These are phyloP conservation scores for Bretziella fagacearum DNA, from an alignment of 2,329 filamentous ascomycete genomes.

Conservation along the genomic window DNA sequence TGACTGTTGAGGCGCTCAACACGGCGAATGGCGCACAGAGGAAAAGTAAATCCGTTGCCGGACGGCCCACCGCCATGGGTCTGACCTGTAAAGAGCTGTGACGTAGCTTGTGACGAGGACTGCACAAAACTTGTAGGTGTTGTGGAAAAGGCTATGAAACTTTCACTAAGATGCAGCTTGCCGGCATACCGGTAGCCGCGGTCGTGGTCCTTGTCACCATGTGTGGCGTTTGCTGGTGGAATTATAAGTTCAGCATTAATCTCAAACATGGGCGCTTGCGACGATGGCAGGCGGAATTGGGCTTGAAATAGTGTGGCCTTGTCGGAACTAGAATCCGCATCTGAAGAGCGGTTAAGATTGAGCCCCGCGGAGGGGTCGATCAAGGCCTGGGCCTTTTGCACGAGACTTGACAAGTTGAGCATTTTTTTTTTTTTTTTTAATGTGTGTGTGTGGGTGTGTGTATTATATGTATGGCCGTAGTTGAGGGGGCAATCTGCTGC, in stretches of 20 bases:
- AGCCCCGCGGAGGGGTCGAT: slow-evolving; percentile 62
- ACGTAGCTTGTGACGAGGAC: slow-evolving; percentile 61
- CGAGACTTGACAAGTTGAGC: slow-evolving; percentile 57
- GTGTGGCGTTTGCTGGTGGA: slow-evolving; percentile 46
- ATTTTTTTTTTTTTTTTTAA: too few relatives aligned
- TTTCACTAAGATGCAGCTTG: slow-evolving; percentile 83
- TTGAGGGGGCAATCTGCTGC: too few relatives aligned
- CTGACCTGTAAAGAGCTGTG: slow-evolving; percentile 75
- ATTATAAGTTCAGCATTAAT: slow-evolving; percentile 93
- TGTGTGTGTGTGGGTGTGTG: too few relatives aligned
- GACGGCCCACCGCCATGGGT: slow-evolving; percentile 84
- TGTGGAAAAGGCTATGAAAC: slow-evolving; percentile 92
- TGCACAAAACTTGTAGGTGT: slow-evolving; percentile 74
- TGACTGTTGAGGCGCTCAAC: slow-evolving; percentile 90
- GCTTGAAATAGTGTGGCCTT: slow-evolving; percentile 87
- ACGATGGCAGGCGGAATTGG: slow-evolving; percentile 86
- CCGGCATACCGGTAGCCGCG: slow-evolving; percentile 79
- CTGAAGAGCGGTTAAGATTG: slow-evolving; percentile 41
- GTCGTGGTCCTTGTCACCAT: slow-evolving; percentile 53
- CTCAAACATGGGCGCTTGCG: slow-evolving; percentile 86
- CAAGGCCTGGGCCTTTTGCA: slow-evolving; percentile 88
- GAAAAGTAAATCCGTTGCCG: slow-evolving; percentile 90
- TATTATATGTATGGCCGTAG: too few relatives aligned
- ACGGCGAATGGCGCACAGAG: slow-evolving; percentile 74
- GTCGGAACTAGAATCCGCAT: slow-evolving; percentile 65